Percentiles rank a stretch among this genome's conserved stretches.
Evolutionary conservation across 2,329 filamentous ascomycete species (phyloP).

Genomic region (Nemania sp.): DNA sequence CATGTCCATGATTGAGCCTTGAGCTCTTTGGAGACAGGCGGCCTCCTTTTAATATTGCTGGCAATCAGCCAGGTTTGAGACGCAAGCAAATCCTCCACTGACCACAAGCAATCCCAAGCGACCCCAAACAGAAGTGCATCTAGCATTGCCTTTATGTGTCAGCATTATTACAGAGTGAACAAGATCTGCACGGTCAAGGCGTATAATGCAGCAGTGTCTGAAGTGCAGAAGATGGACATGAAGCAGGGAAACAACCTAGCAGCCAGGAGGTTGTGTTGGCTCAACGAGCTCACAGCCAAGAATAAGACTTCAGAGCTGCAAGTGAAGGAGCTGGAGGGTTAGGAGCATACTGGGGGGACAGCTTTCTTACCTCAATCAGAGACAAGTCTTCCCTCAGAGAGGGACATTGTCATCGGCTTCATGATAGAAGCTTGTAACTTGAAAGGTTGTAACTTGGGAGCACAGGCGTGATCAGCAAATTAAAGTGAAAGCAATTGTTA

Average conservation of each 20-base stretch:
- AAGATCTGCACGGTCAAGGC: no score
- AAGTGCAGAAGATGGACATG: no score
- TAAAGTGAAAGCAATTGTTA: background rate
- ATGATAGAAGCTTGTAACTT: background rate
- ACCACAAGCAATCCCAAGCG: no score
- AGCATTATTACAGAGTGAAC: background rate
- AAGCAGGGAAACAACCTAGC: no score
- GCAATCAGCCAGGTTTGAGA: background rate
- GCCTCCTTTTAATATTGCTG: background rate
- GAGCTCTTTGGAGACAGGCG: background rate
- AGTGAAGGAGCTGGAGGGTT: no score
- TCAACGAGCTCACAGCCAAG: no score
- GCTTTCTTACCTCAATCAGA: background rate
- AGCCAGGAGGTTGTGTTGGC: no score
- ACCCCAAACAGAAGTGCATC: background rate
- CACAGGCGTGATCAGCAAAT: background rate
- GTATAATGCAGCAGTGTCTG: no score
- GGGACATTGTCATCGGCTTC: background rate
- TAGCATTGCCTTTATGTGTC: background rate
- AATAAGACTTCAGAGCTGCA: no score
- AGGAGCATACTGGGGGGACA: no score
- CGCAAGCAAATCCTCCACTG: no score
- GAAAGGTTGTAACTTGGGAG: background rate
- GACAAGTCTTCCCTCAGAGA: background rate
- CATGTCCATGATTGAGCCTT: no score